A percentile compares a stretch with the other conserved stretches of the same genome.
Conservation (phyloP, 164 flowering plant species). For the Magnolia sinica region DNA sequence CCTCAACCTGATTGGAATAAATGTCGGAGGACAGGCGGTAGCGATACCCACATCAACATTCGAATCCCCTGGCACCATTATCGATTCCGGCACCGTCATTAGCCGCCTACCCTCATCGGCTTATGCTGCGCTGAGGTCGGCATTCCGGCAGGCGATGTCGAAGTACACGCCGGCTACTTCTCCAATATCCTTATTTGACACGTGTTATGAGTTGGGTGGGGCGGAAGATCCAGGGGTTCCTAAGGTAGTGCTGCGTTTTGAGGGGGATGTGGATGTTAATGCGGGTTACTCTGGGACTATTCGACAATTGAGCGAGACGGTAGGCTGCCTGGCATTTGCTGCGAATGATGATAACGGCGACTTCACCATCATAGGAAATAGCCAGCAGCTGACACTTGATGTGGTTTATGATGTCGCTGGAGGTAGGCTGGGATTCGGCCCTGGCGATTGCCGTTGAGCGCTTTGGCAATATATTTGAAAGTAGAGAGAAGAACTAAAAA, state of each 20-base stretch:
- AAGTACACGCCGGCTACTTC: conserved; percentile 13
- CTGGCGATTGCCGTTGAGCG: conserved; percentile 1
- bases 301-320: neutral
- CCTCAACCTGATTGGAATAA: conserved; percentile 14
- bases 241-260: neutral
- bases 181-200: conserved; percentile 20
- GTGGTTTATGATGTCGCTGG: conserved; percentile 8
- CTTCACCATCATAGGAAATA: conserved; percentile 9
- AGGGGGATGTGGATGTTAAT: conserved; percentile 16
- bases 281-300: conserved; percentile 26
- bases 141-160: conserved; percentile 24
- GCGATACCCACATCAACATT: conserved; percentile 3
- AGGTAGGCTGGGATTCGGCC: conserved; percentile 7
- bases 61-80: conserved; percentile 16
- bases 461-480: too few species aligned
- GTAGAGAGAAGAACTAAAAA: too few species aligned
- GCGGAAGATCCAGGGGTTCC: neutral
- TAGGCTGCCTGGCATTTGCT: conserved; percentile 40
- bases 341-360: neutral
- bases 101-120: conserved; percentile 36
- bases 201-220: conserved; percentile 10
- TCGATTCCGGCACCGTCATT: conserved; percentile 54
- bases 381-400: conserved; percentile 10
- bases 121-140: conserved; percentile 27
- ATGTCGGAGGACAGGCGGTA: neutral